These are phyloP conservation scores for Maudiozyma serrabonitensis DNA, from an alignment of 805 yeast species.

Conservation along the genomic window DNA sequence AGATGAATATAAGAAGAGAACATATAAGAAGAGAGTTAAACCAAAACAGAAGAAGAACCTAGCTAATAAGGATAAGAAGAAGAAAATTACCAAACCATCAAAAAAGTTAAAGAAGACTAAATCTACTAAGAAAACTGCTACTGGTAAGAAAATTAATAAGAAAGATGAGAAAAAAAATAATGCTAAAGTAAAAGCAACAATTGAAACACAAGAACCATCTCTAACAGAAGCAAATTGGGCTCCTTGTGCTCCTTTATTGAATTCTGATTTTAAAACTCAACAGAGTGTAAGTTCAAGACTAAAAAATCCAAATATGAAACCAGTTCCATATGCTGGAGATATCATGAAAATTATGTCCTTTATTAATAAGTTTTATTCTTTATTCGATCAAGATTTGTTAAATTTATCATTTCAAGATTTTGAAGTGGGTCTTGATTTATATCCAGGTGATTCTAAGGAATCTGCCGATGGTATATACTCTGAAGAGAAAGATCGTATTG, in stretches of 20 bases:
- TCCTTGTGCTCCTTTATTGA: slow-evolving; percentile 18
- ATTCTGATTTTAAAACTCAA: slow-evolving; percentile 15
- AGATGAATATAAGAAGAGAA: slow-evolving; percentile 10
- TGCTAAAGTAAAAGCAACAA: not conserved
- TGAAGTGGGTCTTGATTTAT: slow-evolving; percentile 20
- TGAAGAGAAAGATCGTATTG: slow-evolving; percentile 2
- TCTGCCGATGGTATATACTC: slow-evolving; percentile 10
- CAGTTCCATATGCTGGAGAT: slow-evolving; percentile 17
- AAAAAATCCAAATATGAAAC: slow-evolving; percentile 14
- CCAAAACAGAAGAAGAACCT: slow-evolving; percentile 7
- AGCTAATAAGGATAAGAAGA: slow-evolving; percentile 4
- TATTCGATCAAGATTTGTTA: slow-evolving; percentile 14
- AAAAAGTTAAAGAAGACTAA: not conserved
- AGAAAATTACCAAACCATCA: not conserved
- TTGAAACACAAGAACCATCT: slow-evolving; percentile 15
- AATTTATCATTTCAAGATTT: slow-evolving; percentile 19
- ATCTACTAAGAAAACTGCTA: not conserved
- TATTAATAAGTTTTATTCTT: slow-evolving; percentile 14
- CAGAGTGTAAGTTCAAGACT: slow-evolving; percentile 13
- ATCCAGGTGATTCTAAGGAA: slow-evolving; percentile 12
- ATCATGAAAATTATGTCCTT: slow-evolving; percentile 16
- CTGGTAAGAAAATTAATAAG: not conserved
- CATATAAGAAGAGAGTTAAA: slow-evolving; percentile 6
- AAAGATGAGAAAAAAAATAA: not conserved
- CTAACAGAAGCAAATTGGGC: slow-evolving; percentile 19